Evolutionary conservation across 2,329 filamentous ascomycete genomes (phyloP).

Genomic region (Colletotrichum sp.): DNA sequence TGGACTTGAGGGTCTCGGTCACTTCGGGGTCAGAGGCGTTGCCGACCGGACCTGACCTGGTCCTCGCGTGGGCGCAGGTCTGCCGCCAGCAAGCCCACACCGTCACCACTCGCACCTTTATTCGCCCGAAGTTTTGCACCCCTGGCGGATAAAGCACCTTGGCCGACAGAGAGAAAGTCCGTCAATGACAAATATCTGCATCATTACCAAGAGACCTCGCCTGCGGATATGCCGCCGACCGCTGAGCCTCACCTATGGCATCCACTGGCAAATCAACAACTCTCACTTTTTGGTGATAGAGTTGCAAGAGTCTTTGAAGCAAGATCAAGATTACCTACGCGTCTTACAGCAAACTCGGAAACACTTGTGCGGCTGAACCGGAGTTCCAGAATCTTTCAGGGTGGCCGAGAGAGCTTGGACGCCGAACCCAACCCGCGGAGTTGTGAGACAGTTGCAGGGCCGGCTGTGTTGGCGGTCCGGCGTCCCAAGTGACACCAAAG

Average conservation of each 20-base stretch:
- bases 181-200: constrained; percentile 10
- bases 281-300: background rate
- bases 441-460: constrained; percentile 17
- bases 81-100: constrained; percentile 3
- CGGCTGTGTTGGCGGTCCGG: constrained; percentile 7
- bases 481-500: background rate
- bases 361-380: constrained; percentile 5
- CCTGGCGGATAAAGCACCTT: background rate
- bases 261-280: background rate
- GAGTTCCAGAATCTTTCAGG: constrained; percentile 14
- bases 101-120: constrained; percentile 4
- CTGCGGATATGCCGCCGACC: background rate
- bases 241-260: background rate
- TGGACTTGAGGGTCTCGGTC: constrained; percentile 3
- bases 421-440: constrained; percentile 2
- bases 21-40: background rate
- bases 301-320: background rate
- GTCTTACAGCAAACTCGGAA: background rate
- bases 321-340: background rate
- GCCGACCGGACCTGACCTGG: constrained; percentile 1
- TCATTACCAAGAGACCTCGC: background rate
- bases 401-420: background rate
- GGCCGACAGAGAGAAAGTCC: constrained; percentile 1
- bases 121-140: constrained; percentile 13
- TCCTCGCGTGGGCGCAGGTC: background rate